A percentile compares a stretch with the other conserved stretches of the same genome.
Evolutionary conservation across 805 yeast genomes (phyloP).

Genomic region (Yarrowia keelungensis): DNA sequence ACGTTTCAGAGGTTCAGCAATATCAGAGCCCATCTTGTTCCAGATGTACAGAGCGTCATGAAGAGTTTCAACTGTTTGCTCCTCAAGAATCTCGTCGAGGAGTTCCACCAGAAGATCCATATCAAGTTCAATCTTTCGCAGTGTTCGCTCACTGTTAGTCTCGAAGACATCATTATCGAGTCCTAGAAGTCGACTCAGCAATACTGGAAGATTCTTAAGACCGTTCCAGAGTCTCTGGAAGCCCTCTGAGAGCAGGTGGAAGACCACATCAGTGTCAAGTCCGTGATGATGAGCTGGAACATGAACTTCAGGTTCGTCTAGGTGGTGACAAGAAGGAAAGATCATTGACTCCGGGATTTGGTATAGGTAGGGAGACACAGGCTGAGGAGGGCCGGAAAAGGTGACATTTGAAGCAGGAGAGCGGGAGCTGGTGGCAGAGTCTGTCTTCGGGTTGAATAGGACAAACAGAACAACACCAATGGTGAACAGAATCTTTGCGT

Average conservation of each 20-base stretch:
- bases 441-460: neutral
- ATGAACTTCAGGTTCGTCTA: neutral
- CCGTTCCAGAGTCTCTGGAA: slow-evolving; percentile 16
- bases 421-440: neutral
- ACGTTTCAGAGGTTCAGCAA: neutral
- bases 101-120: neutral
- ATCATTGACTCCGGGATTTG: slow-evolving; percentile 5
- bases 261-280: neutral
- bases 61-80: neutral
- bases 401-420: neutral
- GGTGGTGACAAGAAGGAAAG: neutral
- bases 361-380: neutral
- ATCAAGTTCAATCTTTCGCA: slow-evolving; percentile 5
- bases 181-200: slow-evolving; percentile 7
- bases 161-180: neutral
- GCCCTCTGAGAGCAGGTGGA: neutral
- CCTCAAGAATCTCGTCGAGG: slow-evolving; percentile 3
- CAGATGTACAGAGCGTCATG: slow-evolving; percentile 12
- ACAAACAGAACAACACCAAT: neutral
- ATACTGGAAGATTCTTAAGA: neutral
- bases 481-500: neutral
- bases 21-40: slow-evolving; percentile 13
- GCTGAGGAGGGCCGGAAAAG: slow-evolving; percentile 2
- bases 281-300: neutral
- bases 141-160: neutral